Evolutionary conservation across 2,329 filamentous ascomycete species (phyloP), one percentile per base, ranked within the genome.

Genomic region (Fusarium compactum): DNA sequence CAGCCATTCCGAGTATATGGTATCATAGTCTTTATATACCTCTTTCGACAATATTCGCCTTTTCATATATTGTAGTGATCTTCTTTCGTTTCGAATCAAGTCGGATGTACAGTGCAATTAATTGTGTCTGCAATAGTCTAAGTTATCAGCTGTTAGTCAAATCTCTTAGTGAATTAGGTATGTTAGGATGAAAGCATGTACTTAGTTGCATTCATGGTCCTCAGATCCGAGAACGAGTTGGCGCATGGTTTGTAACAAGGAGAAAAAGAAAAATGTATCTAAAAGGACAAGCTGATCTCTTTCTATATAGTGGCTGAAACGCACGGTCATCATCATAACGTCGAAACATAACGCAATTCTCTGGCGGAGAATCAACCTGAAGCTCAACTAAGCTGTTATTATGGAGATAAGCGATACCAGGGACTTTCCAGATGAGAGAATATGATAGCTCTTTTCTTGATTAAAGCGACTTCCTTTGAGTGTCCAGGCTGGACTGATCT

Each of bases 331-430:
- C 27, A 20, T 46, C 67, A 72, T 75, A 75, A 75, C 71, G 58
- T 29, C 22, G 38, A 71, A 73, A 46, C 71, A 75, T 74, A 74
- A 75, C 63, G 63, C 45, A n/a, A 40, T 5, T 29, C 9, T 24
- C 15, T 8, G 43, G 27, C 15, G 12, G 34, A 32, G 18, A 24
- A 58, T 34, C 4, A 18, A 14, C 9, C 8, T 10, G 24, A 11
- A n/a, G 12, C 34, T 10, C 18, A 34, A 38, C 24, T 8, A 57
- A 8, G 4, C 29, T 15, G 15, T 38, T 40, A 51, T 29, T n/a
- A n/a, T 48, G 46, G 15, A 41, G 34, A 29, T n/a, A 22, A 22
- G 24, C 18, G 10, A 27, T 43, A 7, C 12, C 8, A 16, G 34
- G 50, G 10, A 16, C 3, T 43, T 20, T 6, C n/a, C 6, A 41